Evolutionary conservation across 2,329 filamentous ascomycete genomes (phyloP).

Genomic region (Nigrospora oryzae): DNA sequence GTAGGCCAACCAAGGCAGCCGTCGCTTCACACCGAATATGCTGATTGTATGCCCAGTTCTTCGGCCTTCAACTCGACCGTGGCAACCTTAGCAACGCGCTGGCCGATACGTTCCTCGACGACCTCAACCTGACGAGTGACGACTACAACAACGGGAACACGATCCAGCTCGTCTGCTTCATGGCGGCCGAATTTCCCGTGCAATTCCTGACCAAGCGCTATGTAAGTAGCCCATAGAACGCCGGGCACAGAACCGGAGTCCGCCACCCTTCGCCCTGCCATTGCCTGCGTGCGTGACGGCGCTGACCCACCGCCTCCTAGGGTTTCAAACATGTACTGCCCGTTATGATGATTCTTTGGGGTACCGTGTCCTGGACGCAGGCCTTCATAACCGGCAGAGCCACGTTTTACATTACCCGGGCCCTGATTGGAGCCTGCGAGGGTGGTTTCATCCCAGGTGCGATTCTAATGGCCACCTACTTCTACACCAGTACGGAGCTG

Average conservation of each 20-base stretch:
- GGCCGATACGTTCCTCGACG: conserved; percentile 37
- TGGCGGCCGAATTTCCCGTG: conserved; percentile 19
- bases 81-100: conserved; percentile 43
- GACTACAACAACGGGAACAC: conserved; percentile 40
- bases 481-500: conserved; percentile 21
- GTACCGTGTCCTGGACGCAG: conserved; percentile 34
- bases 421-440: conserved; percentile 35
- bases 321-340: conserved; percentile 47
- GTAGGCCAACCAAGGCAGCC: conserved; percentile 27
- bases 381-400: conserved; percentile 27
- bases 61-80: conserved; percentile 43
- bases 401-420: conserved; percentile 32
- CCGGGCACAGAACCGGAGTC: no score
- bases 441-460: conserved; percentile 45
- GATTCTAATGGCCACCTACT: conserved; percentile 62
- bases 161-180: conserved; percentile 30
- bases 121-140: conserved; percentile 39
- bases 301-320: neutral
- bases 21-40: conserved; percentile 49
- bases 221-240: conserved; percentile 11
- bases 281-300: no score
- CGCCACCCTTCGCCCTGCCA: no score
- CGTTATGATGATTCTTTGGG: conserved; percentile 41
- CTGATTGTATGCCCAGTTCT: conserved; percentile 28
- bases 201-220: conserved; percentile 45